Conservation (phyloP, 805 yeast genomes). For the Yarrowia porcina region DNA sequence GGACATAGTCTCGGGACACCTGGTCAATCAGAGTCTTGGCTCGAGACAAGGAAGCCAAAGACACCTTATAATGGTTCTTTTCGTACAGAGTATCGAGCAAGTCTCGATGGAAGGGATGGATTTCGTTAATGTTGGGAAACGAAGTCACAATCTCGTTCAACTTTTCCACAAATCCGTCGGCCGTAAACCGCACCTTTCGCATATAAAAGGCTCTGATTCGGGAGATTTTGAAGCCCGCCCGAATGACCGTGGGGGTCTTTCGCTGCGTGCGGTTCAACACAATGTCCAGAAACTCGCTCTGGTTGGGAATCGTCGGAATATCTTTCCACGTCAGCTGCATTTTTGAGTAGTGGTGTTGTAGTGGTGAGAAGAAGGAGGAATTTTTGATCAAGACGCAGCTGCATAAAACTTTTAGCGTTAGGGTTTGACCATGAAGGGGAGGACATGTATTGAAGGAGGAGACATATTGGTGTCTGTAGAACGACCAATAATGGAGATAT, state of each 20-base stretch:
- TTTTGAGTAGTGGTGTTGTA: not conserved
- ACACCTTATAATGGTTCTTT: conserved; percentile 96
- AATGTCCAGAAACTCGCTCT: conserved; percentile 92
- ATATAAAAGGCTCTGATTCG: conserved; percentile 96
- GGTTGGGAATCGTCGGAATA: conserved; percentile 88
- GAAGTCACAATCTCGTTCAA: conserved; percentile 79
- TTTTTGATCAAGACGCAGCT: not conserved
- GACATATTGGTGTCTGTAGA: too few species aligned
- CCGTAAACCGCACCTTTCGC: conserved; percentile 96
- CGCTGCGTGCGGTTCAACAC: conserved; percentile 97
- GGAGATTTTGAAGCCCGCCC: conserved; percentile 93
- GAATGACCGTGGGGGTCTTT: conserved; percentile 97
- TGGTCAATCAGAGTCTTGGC: conserved; percentile 94
- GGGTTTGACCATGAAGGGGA: not conserved
- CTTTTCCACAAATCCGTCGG: conserved; percentile 94
- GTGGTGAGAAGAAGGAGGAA: not conserved
- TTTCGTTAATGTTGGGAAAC: conserved; percentile 94
- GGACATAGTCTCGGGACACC: conserved; percentile 90
- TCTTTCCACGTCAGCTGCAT: conserved; percentile 99
- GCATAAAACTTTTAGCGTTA: conserved; percentile 19
- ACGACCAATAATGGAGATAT: too few species aligned
- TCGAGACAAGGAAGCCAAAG: conserved; percentile 88
- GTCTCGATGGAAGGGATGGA: conserved; percentile 98
- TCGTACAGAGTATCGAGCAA: conserved; percentile 96
- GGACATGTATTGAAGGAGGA: too few species aligned